Conservation (phyloP, 2,329 filamentous ascomycete genomes). For the Claviceps spartinae region DNA sequence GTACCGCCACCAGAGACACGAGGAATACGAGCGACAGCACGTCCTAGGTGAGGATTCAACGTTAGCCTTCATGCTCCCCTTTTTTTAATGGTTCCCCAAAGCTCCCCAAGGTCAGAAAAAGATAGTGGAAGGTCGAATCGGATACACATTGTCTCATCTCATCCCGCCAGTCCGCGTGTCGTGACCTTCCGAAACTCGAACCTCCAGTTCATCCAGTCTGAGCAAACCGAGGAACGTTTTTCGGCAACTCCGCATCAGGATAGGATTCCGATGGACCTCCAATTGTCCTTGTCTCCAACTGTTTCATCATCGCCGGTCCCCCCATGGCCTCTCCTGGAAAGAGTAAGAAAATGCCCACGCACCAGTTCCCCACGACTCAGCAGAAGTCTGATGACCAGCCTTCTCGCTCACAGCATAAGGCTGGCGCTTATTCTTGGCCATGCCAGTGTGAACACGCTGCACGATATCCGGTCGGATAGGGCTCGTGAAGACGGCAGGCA, state of each 20-base stretch:
- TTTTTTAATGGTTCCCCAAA: not conserved
- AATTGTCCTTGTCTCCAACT: not conserved
- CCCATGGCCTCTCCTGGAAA: too few relatives aligned
- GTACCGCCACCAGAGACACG: slow-evolving; percentile 99
- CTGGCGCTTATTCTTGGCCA: slow-evolving; percentile 99
- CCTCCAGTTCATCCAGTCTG: too few relatives aligned
- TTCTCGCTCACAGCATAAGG: slow-evolving; percentile 99
- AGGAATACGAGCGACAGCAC: slow-evolving; percentile 99
- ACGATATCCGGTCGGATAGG: slow-evolving; percentile 99
- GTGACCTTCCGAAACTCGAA: not conserved
- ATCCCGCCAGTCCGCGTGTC: not conserved
- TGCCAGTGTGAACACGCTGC: slow-evolving; percentile 96
- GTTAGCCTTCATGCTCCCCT: not conserved
- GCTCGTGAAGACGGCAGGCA: slow-evolving; percentile 92
- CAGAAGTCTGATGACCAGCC: slow-evolving; percentile 99
- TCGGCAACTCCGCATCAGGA: not conserved
- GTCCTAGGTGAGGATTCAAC: slow-evolving; percentile 45
- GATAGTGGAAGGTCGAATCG: not conserved
- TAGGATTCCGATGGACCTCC: too few relatives aligned
- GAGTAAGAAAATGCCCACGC: slow-evolving; percentile 28
- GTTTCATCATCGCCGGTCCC: not conserved
- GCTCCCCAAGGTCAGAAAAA: not conserved
- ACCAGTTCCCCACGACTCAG: slow-evolving; percentile 99
- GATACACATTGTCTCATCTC: not conserved
- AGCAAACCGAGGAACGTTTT: not conserved